Evolutionary conservation across 2,329 filamentous ascomycete species (phyloP).

Genomic region (Fusarium verticillioides): DNA sequence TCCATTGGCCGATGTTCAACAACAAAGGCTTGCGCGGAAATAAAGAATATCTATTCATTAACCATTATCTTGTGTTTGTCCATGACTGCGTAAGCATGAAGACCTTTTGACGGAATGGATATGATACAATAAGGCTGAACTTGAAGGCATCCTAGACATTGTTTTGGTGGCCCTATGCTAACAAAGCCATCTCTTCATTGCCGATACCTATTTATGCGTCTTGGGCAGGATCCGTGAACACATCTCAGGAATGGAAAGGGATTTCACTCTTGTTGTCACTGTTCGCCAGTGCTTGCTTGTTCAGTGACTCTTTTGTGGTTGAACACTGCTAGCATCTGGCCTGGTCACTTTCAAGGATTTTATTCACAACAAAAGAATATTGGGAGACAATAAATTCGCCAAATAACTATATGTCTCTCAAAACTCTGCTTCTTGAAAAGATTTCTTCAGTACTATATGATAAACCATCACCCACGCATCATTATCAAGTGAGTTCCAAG

Average conservation of each 20-base stretch:
- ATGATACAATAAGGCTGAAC: neutral
- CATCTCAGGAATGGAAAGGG: neutral
- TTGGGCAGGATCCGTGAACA: neutral
- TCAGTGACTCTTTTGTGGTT: neutral
- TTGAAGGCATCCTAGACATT: neutral
- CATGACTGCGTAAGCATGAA: neutral
- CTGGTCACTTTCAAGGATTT: neutral
- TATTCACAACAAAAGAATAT: constrained; percentile 11
- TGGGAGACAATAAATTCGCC: neutral
- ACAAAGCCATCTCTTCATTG: neutral
- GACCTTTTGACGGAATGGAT: neutral
- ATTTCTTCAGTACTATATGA: neutral
- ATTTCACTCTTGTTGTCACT: neutral
- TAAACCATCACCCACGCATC: neutral
- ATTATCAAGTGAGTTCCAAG: constrained; percentile 2
- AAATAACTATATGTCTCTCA: neutral
- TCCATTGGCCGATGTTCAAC: constrained; percentile 16
- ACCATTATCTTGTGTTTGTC: neutral
- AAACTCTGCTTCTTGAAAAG: neutral
- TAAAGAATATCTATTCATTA: neutral
- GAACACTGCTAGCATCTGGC: neutral
- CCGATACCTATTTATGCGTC: neutral
- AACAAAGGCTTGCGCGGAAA: constrained; percentile 14
- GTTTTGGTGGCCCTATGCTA: neutral
- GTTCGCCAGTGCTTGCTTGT: neutral